Evolutionary conservation across 768 basidiomycete species (phyloP).

Genomic region (Calocera cornea): DNA sequence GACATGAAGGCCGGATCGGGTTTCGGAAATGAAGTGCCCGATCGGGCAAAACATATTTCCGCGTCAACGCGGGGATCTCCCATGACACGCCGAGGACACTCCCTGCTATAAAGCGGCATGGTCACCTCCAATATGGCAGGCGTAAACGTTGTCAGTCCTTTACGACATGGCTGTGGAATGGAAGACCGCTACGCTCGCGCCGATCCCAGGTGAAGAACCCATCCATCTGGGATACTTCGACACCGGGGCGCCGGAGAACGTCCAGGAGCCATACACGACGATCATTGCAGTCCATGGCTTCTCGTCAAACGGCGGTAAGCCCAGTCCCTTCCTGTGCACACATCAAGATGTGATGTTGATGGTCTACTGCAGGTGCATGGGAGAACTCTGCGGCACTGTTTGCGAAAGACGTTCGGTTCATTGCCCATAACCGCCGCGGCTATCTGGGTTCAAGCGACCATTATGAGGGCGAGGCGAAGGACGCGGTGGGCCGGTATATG

Average conservation of each 20-base stretch:
- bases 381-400: neutral
- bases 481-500: neutral
- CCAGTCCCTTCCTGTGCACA: neutral
- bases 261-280: neutral
- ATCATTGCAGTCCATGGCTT: neutral
- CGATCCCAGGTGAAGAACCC: neutral
- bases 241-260: neutral
- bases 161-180: neutral
- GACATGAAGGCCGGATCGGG: no score
- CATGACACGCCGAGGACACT: no score
- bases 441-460: neutral
- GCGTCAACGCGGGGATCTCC: no score
- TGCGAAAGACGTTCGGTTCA: neutral
- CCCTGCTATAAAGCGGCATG: no score
- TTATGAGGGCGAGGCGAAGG: neutral
- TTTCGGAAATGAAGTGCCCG: no score
- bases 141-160: neutral
- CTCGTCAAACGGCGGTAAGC: neutral
- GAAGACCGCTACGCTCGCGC: neutral
- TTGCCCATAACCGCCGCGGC: neutral
- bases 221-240: neutral
- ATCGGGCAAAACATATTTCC: no score
- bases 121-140: no score
- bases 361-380: neutral
- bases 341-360: neutral